Evolutionary conservation across 306 rosid genomes (phyloP), one percentile per base, ranked within the genome.

Genomic region (Quercus mongolica): DNA sequence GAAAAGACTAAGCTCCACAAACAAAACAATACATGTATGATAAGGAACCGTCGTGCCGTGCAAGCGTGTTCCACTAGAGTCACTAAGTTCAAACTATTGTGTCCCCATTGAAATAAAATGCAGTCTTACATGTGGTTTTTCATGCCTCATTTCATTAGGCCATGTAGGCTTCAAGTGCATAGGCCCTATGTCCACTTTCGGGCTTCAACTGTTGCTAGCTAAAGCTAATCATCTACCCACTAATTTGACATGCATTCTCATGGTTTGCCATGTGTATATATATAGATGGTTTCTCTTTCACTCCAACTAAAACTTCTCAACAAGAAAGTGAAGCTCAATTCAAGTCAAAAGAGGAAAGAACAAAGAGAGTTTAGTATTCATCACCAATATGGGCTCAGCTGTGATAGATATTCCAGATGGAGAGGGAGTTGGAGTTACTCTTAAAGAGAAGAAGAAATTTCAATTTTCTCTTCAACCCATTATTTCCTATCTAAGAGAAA

Each of bases 11-110:
- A 61, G 46, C 46, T n/a, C 80, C 79, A 63, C 41, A 62, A 23
- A 21, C 11, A 58, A 10, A 41, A 41, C 8, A 31, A 15, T 65
- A 33, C 21, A 69, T 26, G 26, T 30, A 35, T 18, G 65, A 20
- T 3, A 44, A 12, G 55, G 78, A 63, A 67, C 12, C 26, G 31
- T 74, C 12, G 74, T 44, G 88, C 86, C 83, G 75, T 90, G 86
- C 84, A 73, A 69, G 78, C 91, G 91, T 90, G 91, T 84, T 85
- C 92, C 97, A 90, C 91, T 88, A 83, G 31, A 79, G 85, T 83
- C 85, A 88, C 78, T 76, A 56, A 65, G 49, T 26, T 67, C 62
- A 51, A 41, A 75, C 56, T 28, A 9, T 15, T 78, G 76, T 55
- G 54, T 72, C 19, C 62, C 54, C 51, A 76, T 13, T 15, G 56